Evolutionary conservation across 1,284 basidiomycete genomes (phyloP).

Genomic region (Peniophora sp.): DNA sequence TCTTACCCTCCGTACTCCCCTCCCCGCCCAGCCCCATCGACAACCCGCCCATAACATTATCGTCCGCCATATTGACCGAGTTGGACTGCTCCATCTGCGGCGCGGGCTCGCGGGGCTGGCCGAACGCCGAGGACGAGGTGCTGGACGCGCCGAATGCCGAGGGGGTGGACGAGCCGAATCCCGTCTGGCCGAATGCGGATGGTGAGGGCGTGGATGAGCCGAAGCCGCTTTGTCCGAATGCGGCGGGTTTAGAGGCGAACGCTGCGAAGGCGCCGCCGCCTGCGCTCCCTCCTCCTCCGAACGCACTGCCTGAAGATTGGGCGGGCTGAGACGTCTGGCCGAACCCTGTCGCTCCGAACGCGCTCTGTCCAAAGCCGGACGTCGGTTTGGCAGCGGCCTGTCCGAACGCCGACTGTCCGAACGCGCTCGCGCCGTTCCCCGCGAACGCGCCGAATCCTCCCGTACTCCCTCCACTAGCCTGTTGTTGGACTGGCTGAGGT

Average conservation of each 20-base stretch:
- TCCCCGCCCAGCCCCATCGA: background rate
- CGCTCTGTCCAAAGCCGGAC: background rate
- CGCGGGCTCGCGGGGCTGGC: constrained; percentile 8
- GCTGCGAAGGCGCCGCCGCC: background rate
- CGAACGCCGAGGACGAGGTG: constrained; percentile 2
- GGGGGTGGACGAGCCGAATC: background rate
- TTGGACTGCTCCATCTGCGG: background rate
- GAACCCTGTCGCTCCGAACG: background rate
- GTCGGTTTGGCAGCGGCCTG: background rate
- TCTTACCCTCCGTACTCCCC: background rate
- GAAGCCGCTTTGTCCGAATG: constrained; percentile 10
- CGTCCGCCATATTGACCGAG: background rate
- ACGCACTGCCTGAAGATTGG: no score
- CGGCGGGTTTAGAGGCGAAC: constrained; percentile 1
- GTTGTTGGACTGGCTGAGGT: constrained; percentile 3
- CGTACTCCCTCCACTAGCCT: no score
- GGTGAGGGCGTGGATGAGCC: background rate
- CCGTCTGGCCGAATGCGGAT: background rate
- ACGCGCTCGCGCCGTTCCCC: background rate
- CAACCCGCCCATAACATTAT: background rate
- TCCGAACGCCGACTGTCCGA: no score
- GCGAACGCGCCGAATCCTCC: no score
- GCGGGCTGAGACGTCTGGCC: background rate
- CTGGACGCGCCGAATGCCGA: constrained; percentile 10
- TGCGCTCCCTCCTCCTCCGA: no score